Base-by-base conservation (phyloP, 768 basidiomycete species). In the Auriscalpium microsporum region DNA sequence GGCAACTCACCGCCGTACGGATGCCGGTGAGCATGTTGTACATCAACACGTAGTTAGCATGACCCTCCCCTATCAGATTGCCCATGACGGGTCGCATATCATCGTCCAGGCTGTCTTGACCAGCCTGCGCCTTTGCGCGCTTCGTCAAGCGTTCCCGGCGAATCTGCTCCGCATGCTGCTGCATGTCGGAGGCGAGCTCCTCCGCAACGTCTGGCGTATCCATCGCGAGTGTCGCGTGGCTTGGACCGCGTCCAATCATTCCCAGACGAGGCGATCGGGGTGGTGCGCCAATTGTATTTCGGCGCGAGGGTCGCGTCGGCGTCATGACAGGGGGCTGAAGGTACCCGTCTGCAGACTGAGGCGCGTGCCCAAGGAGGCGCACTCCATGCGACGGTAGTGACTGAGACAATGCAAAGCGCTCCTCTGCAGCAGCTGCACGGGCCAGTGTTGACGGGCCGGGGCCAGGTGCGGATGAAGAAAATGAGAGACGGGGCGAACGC, bases 21-120 rank as follows among this genome's bases (percentile, higher is more conserved):
- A 99, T 99, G 5, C 96, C 96, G 4, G 96, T 99, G 64, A 99
- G 78, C 96, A 99, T 99, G 75, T 99, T 98, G 75, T 98, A 99
- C 96, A 98, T 98, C 65, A 99, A 74, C 56, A 98, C 90, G 63
- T 97, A 99, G 74, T 99, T 99, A 69, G 88, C 94, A 71, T 99
- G 96, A 64, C 84, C 95, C 68, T 97, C 94, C n/a, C 93, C 91
- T 60, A 99, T 96, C 62, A 98, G 73, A 68, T 98, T 98, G 1
- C 96, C 96, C 0, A 97, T 90, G 11, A 94, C 36, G 54, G 58
- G 38, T 63, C 62, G 11, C 58, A 56, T 11, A 59, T 63, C 19
- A 63, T 68, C 11, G 78, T 83, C 50, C 83, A 68, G 7, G 76
- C 80, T 7, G 67, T 82, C 84, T 1, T 78, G 81, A 58, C 81